A percentile compares a stretch with the other conserved stretches of the same genome.
Evolutionary conservation across 2,329 filamentous ascomycete genomes (phyloP).

Genomic region (Trichoderma sp.): DNA sequence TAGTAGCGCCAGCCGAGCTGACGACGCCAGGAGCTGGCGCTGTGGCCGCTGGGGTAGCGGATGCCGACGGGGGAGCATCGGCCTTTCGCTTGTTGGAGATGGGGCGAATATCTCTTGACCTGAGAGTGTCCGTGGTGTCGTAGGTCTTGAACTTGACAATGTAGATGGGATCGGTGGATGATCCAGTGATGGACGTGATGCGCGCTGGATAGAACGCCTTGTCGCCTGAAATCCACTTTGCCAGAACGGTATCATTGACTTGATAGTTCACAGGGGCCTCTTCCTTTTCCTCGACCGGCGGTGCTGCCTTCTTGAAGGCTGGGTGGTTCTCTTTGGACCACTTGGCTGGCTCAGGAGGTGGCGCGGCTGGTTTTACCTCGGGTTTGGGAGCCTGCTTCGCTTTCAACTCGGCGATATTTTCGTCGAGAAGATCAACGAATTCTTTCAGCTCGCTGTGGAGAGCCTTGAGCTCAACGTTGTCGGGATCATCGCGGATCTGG

Average conservation of each 20-base stretch:
- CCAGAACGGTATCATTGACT: conserved; percentile 86
- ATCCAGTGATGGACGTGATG: conserved; percentile 92
- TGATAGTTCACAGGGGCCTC: conserved; percentile 61
- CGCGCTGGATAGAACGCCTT: conserved; percentile 87
- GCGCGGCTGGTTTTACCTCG: conserved; percentile 28
- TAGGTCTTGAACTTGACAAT: conserved; percentile 95
- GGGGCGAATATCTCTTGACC: conserved; percentile 79
- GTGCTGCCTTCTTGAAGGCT: conserved; percentile 59
- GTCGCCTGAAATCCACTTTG: conserved; percentile 88
- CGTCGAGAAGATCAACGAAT: conserved; percentile 75
- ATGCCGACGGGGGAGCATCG: conserved; percentile 61
- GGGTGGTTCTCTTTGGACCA: conserved; percentile 80
- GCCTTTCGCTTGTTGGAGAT: conserved; percentile 81
- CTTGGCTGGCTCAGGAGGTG: conserved; percentile 58
- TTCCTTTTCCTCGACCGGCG: conserved; percentile 49
- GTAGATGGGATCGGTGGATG: conserved; percentile 85
- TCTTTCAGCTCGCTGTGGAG: conserved; percentile 79
- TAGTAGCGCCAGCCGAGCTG: conserved; percentile 53
- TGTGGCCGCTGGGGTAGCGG: conserved; percentile 39
- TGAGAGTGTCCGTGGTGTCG: conserved; percentile 76
- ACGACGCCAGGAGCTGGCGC: conserved; percentile 44
- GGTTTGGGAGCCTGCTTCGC: conserved; percentile 46
- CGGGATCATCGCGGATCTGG: conserved; percentile 75
- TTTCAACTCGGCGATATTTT: conserved; percentile 77
- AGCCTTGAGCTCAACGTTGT: conserved; percentile 72